phyloP scores from a whole-genome alignment of 2,329 filamentous ascomycete species.

The Fusarium denticulatum region DNA sequence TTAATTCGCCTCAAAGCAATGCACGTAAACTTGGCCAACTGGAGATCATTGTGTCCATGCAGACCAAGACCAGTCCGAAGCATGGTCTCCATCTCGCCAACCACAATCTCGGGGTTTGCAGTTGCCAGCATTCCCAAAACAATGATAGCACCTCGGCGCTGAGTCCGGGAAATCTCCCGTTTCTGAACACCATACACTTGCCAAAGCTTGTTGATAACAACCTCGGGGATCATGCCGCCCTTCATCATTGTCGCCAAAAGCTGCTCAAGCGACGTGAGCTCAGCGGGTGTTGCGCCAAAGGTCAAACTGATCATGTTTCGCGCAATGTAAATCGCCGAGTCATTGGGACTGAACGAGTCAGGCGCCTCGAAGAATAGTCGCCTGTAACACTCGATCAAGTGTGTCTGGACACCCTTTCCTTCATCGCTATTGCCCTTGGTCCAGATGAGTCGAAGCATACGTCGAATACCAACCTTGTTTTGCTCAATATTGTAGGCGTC shows the following conservation, averaged over 20 bases:
- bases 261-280: slow-evolving; percentile 94
- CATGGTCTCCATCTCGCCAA: slow-evolving; percentile 95
- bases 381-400: slow-evolving; percentile 96
- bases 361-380: slow-evolving; percentile 96
- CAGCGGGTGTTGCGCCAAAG: slow-evolving; percentile 92
- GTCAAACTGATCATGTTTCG: slow-evolving; percentile 99
- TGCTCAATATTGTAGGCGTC: slow-evolving; percentile 97
- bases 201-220: slow-evolving; percentile 93
- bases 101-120: slow-evolving; percentile 90
- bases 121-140: slow-evolving; percentile 96
- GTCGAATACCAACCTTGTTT: slow-evolving; percentile 88
- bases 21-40: slow-evolving; percentile 94
- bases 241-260: slow-evolving; percentile 98
- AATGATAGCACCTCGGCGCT: slow-evolving; percentile 93
- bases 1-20: slow-evolving; percentile 92
- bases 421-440: slow-evolving; percentile 99
- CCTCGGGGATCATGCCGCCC: slow-evolving; percentile 83
- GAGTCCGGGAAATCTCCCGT: slow-evolving; percentile 89
- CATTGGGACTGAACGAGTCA: slow-evolving; percentile 85
- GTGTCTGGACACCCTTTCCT: slow-evolving; percentile 96
- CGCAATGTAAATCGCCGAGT: slow-evolving; percentile 93
- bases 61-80: slow-evolving; percentile 86
- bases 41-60: slow-evolving; percentile 82
- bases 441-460: slow-evolving; percentile 98
- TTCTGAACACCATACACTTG: slow-evolving; percentile 96